phyloP scores from a whole-genome alignment of 2,329 filamentous ascomycete genomes.

The Phialophora chinensis region DNA sequence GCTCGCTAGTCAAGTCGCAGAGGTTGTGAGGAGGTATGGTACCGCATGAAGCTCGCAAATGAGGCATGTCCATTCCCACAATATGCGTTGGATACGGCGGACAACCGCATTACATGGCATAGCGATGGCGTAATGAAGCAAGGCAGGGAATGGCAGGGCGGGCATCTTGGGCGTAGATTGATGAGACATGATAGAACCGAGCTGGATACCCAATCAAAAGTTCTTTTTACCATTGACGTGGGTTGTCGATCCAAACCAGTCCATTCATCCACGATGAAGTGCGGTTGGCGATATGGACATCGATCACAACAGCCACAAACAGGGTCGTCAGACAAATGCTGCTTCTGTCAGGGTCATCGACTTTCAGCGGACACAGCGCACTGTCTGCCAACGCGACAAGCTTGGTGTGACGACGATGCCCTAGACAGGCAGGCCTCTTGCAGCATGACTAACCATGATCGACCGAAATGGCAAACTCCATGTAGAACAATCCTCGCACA shows the following conservation, averaged over 20 bases:
- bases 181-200: conserved; percentile 4
- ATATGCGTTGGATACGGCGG: conserved; percentile 18
- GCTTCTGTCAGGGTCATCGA: not conserved
- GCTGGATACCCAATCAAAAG: conserved; percentile 23
- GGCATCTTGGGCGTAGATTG: conserved; percentile 8
- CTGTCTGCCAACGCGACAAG: not conserved
- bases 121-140: conserved; percentile 27
- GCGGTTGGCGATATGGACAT: not conserved
- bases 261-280: not conserved
- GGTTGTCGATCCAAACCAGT: not conserved
- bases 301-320: not conserved
- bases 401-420: not conserved
- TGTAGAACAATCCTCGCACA: too few species aligned
- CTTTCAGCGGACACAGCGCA: too few species aligned
- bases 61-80: not conserved
- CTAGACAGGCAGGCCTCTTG: not conserved
- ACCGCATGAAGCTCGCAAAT: conserved; percentile 12
- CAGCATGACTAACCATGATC: not conserved
- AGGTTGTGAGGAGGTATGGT: conserved; percentile 69
- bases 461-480: not conserved
- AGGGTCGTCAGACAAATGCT: not conserved
- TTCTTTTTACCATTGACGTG: conserved; percentile 1
- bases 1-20: conserved; percentile 80
- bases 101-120: conserved; percentile 15
- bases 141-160: not conserved